Base-by-base conservation (phyloP, 2,329 filamentous ascomycete genomes). In the Arthroderma sp. region DNA sequence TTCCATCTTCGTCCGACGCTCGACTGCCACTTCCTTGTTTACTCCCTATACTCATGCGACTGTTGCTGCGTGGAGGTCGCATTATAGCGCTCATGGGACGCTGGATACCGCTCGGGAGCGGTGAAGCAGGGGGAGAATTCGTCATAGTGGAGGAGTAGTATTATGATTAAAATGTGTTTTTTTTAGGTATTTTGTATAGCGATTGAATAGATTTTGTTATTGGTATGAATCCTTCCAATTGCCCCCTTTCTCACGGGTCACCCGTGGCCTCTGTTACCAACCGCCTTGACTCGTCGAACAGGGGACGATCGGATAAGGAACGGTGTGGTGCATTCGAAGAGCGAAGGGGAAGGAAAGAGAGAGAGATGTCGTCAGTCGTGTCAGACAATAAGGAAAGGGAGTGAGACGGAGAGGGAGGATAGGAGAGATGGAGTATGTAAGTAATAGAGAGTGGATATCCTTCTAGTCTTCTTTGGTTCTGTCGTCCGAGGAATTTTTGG, bases 1-100 rank as follows among this genome's bases (percentile, higher is more conserved):
- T 88, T 51, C 75, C 75, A 62, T 94, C 88, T 56, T 95, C 88
- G 57, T 95, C 88, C 0, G 87, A 94, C 27, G 83, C 82, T 59
- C 86, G 78, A 66, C 86, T 94, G 51, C 82, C 80, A 57, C 77
- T 80, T 43, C 79, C 80, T 43, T 73, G 69, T 64, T 83, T 89
- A 57, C 74, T 81, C 52, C 66, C 64, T 70, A 83, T 82, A 68
- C 86, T 94, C 74, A 94, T 72, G 55, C 88, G 83, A 67, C 86
- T 94, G 54, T 74, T 84, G 61, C 85, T 91, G 62, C 86, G 74
- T 37, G 82, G 73, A 38, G 84, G 75, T 57, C 82, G 80, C 58
- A 87, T 77, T 71, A 93, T 80, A 61, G 78, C 81, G 69, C 85
- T 93, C 72, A 86, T 72, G 44, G 87, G 86, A 64, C 86, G 77